These are phyloP conservation scores for Leccinum variicolor DNA, from an alignment of 768 basidiomycete genomes.

Conservation along the genomic window DNA sequence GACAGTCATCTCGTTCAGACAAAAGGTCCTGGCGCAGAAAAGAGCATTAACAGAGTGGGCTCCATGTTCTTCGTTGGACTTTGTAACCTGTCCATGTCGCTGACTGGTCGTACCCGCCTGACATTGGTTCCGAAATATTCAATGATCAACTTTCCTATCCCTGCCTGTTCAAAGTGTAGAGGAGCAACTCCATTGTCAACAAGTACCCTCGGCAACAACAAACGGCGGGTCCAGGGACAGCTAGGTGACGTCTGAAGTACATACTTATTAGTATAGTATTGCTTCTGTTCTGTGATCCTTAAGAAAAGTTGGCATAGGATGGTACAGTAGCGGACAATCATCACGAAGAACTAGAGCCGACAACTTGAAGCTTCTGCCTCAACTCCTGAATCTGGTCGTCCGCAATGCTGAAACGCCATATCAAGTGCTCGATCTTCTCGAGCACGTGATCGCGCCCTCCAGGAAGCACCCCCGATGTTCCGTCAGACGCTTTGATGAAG, in stretches of 20 bases:
- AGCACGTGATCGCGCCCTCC: constrained; percentile 9
- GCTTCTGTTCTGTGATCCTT: background rate
- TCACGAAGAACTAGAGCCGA: background rate
- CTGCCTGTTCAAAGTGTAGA: too few relatives aligned
- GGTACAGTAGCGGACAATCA: background rate
- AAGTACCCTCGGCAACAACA: too few relatives aligned
- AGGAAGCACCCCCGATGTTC: background rate
- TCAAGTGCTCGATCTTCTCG: constrained; percentile 7
- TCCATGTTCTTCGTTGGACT: background rate
- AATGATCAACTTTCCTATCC: constrained; percentile 37
- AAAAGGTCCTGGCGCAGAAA: constrained; percentile 59
- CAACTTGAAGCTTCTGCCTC: background rate
- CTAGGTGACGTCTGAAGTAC: too few relatives aligned
- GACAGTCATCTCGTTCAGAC: constrained; percentile 46
- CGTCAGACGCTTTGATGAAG: background rate
- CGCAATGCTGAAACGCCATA: constrained; percentile 13
- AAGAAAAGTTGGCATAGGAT: background rate
- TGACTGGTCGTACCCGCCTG: background rate
- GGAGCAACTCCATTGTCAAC: too few relatives aligned
- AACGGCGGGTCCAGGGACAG: too few relatives aligned
- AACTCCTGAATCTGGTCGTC: constrained; percentile 5
- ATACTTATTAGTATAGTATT: too few relatives aligned
- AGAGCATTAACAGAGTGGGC: constrained; percentile 76
- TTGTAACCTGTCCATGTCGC: background rate
- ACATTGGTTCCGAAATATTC: constrained; percentile 83